Percentiles rank a stretch among this genome's conserved stretches.
Conservation (phyloP, 2,329 filamentous ascomycete species). For the Ambrosiella xylebori region DNA sequence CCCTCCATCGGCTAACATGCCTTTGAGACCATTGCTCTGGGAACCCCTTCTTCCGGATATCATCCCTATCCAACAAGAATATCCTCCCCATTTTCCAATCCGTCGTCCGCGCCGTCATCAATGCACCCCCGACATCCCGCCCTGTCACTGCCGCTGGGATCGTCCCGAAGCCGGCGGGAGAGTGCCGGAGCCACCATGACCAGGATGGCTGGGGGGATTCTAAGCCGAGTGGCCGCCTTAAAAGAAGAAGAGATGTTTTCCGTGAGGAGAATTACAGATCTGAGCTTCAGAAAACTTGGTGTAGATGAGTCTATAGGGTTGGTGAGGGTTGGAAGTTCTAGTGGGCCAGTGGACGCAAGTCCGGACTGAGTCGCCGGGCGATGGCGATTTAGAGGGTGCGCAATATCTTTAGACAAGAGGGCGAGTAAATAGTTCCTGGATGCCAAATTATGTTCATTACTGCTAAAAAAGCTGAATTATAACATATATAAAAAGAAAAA, state of each 20-base stretch:
- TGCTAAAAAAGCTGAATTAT: not conserved
- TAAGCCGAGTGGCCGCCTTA: not conserved
- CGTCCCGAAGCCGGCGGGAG: not conserved
- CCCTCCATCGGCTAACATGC: not conserved
- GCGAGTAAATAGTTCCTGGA: not conserved
- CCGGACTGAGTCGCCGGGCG: not conserved
- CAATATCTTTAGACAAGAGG: not conserved
- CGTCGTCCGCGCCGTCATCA: not conserved
- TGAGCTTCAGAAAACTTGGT: too few species aligned
- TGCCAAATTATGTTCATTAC: not conserved
- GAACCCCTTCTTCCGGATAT: not conserved
- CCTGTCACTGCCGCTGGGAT: not conserved
- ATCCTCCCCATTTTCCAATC: not conserved
- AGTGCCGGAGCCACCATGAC: not conserved
- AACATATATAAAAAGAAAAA: not conserved
- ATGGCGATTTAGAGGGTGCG: not conserved
- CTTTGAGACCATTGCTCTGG: not conserved
- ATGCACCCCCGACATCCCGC: not conserved
- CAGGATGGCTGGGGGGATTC: not conserved
- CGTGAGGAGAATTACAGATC: not conserved
- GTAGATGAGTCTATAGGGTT: too few species aligned
- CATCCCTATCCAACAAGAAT: not conserved
- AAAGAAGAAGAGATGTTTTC: not conserved
- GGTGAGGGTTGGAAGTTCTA: not conserved
- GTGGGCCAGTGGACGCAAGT: not conserved